Conservation (phyloP, 768 basidiomycete species). For the Mycena pura region DNA sequence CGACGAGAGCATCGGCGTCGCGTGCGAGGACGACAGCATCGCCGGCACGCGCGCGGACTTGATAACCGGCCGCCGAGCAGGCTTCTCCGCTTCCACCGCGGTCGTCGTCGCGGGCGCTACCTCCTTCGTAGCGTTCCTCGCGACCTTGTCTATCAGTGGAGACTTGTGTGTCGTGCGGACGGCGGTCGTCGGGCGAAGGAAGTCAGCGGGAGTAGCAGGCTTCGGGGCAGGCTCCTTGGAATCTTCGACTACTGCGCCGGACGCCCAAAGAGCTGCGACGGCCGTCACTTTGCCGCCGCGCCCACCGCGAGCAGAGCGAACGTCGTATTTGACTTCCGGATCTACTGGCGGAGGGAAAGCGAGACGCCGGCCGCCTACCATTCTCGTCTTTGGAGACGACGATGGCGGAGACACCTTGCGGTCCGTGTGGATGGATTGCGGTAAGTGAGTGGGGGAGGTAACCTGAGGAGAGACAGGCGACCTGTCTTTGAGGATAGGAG, state of each 20-base stretch:
- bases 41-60: slow-evolving; percentile 77
- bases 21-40: slow-evolving; percentile 72
- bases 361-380: slow-evolving; percentile 36
- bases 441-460: slow-evolving; percentile 28
- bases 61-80: slow-evolving; percentile 42
- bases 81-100: slow-evolving; percentile 12
- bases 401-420: slow-evolving; percentile 46
- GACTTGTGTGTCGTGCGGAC: slow-evolving; percentile 8
- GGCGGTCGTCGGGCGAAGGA: slow-evolving; percentile 12
- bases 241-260: slow-evolving; percentile 44
- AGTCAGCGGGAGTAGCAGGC: slow-evolving; percentile 7
- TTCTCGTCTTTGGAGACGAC: slow-evolving; percentile 15
- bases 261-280: slow-evolving; percentile 77
- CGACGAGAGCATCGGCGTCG: slow-evolving; percentile 73
- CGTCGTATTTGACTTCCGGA: slow-evolving; percentile 69
- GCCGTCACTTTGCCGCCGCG: slow-evolving; percentile 76
- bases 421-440: slow-evolving; percentile 45
- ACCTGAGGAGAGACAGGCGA: slow-evolving; percentile 33
- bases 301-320: slow-evolving; percentile 80
- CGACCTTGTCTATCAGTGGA: neutral
- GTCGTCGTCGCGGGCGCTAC: neutral
- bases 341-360: slow-evolving; percentile 46
- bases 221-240: slow-evolving; percentile 8
- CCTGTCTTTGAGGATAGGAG: slow-evolving; percentile 13
- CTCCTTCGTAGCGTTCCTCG: neutral